These are phyloP conservation scores for Termitomyces sp. DNA, from an alignment of 768 basidiomycete genomes.

Conservation along the genomic window DNA sequence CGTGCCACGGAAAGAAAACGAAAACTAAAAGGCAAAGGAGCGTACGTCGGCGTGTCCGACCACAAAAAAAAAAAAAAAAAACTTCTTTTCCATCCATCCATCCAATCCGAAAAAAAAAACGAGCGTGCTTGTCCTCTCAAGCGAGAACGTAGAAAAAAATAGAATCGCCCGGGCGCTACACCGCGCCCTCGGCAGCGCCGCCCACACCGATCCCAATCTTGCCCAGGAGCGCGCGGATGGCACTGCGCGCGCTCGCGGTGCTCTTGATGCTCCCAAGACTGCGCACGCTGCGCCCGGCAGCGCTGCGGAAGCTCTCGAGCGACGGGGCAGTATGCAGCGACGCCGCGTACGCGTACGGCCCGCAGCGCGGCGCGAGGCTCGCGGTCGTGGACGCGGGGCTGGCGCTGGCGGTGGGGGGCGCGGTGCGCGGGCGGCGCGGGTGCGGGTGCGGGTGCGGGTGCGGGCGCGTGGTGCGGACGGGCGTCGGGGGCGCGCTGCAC, in stretches of 20 bases:
- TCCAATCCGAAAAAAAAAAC: background rate
- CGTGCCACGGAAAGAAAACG: too few species aligned
- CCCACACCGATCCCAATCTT: constrained; percentile 21
- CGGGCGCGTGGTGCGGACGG: background rate
- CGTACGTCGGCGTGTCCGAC: too few species aligned
- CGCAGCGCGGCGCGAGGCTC: background rate
- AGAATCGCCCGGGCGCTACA: too few species aligned
- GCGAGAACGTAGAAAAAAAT: too few species aligned
- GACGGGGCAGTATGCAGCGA: constrained; percentile 34
- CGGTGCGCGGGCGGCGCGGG: background rate
- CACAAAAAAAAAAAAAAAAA: too few species aligned
- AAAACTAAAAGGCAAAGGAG: too few species aligned
- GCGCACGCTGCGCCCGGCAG: constrained; percentile 35
- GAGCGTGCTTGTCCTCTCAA: too few species aligned
- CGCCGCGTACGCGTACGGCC: constrained; percentile 4
- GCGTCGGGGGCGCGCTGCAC: too few species aligned
- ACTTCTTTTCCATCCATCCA: background rate
- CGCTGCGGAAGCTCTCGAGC: constrained; percentile 42
- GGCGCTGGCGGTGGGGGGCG: background rate
- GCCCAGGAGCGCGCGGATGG: constrained; percentile 36
- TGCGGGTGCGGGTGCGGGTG: constrained; percentile 3
- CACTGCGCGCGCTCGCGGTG: constrained; percentile 27
- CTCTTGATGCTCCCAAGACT: constrained; percentile 40
- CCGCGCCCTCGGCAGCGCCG: background rate
- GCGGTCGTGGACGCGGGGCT: constrained; percentile 2